phyloP scores from a whole-genome alignment of 2,329 filamentous ascomycete genomes.

The Onygena corvina region DNA sequence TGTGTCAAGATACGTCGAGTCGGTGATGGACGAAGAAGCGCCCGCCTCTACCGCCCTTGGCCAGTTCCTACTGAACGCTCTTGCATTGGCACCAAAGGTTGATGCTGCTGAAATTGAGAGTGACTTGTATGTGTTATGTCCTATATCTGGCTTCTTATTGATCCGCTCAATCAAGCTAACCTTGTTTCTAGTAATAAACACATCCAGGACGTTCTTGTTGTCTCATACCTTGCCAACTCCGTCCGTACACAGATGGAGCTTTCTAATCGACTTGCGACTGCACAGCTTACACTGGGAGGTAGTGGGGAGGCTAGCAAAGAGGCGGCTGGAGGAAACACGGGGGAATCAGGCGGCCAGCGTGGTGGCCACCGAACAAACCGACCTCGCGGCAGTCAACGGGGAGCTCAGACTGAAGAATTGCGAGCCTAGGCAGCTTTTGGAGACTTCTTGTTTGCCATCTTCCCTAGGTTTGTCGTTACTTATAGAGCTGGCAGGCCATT shows the following conservation, averaged over 20 bases:
- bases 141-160: constrained; percentile 6
- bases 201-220: constrained; percentile 95
- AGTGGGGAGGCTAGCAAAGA: constrained; percentile 33
- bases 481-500: constrained; percentile 1
- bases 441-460: neutral
- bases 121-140: constrained; percentile 56
- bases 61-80: constrained; percentile 87
- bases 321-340: constrained; percentile 14
- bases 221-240: constrained; percentile 96
- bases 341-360: constrained; percentile 27
- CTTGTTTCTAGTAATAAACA: constrained; percentile 66
- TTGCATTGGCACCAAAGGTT: constrained; percentile 90
- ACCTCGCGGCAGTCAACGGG: constrained; percentile 31
- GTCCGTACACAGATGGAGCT: constrained; percentile 98
- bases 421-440: constrained; percentile 23
- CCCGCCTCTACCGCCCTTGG: constrained; percentile 82
- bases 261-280: constrained; percentile 84
- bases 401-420: constrained; percentile 29
- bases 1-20: constrained; percentile 81
- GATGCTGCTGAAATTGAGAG: constrained; percentile 80
- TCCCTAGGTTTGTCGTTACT: constrained; percentile 1
- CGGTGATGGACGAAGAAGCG: constrained; percentile 77
- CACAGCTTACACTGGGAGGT: constrained; percentile 50
- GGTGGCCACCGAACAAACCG: constrained; percentile 32
- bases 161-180: constrained; percentile 23